Evolutionary conservation across 164 flowering plant genomes (phyloP).

Genomic region (Macadamia tetraphylla): DNA sequence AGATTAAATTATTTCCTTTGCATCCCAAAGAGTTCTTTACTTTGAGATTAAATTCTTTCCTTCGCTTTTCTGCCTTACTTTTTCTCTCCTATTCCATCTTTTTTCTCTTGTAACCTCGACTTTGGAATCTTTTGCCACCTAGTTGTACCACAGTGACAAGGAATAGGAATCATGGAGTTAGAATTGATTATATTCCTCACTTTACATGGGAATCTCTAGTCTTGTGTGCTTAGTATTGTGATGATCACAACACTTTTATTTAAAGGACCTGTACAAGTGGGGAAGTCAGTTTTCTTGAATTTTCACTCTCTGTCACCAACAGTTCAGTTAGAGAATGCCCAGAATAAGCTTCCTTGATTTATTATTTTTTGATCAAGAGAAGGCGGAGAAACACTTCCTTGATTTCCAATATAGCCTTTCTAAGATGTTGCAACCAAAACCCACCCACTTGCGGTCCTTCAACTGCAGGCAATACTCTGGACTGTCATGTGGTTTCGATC

Average conservation of each 20-base stretch:
- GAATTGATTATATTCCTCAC: neutral
- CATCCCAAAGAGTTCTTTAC: neutral
- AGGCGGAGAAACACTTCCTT: constrained; percentile 22
- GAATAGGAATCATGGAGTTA: neutral
- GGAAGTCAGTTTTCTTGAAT: neutral
- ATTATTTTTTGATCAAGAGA: no score
- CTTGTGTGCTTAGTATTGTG: neutral
- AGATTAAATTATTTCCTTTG: constrained; percentile 1
- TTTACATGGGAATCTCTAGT: neutral
- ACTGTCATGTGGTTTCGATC: constrained; percentile 26
- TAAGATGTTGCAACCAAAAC: constrained; percentile 32
- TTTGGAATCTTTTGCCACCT: neutral
- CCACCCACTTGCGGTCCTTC: constrained; percentile 33
- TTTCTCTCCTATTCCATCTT: neutral
- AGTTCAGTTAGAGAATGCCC: constrained; percentile 25
- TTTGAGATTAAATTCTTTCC: neutral
- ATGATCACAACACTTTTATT: neutral
- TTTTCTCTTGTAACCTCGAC: neutral
- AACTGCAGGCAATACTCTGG: constrained; percentile 35
- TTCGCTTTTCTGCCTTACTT: neutral
- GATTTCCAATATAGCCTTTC: constrained; percentile 56
- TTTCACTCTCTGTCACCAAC: neutral
- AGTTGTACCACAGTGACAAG: neutral
- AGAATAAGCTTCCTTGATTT: constrained; percentile 50
- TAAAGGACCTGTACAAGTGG: neutral